Conservation (phyloP, 164 flowering plant species). For the Paratinospora sagittata region DNA sequence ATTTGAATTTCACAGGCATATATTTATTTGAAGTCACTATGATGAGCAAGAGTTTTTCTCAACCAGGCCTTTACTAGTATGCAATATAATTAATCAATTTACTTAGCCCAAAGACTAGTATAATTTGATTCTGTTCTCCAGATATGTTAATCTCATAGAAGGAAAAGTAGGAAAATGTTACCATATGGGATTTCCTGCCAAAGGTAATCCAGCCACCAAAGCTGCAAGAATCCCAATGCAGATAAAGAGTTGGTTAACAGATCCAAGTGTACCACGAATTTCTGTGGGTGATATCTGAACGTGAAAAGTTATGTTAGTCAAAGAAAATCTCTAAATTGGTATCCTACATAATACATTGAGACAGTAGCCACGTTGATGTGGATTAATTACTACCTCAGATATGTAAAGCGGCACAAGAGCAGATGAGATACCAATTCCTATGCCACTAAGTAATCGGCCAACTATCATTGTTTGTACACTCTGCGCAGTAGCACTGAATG, state of each 20-base stretch:
- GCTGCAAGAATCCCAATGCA: constrained; percentile 95
- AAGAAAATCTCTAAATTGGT: not conserved
- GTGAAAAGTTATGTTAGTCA: constrained; percentile 10
- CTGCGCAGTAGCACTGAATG: constrained; percentile 78
- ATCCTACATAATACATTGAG: not conserved
- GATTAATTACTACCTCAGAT: constrained; percentile 68
- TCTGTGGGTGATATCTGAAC: constrained; percentile 93
- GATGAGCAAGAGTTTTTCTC: not conserved
- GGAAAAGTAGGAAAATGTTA: constrained; percentile 28
- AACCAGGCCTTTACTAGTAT: not conserved
- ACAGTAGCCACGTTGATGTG: not conserved
- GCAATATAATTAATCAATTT: not conserved
- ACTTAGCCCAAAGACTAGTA: not conserved
- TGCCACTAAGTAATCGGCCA: constrained; percentile 91
- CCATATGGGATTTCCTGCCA: constrained; percentile 87
- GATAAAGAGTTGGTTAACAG: constrained; percentile 90
- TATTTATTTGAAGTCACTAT: too few relatives aligned
- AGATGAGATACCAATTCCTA: constrained; percentile 97
- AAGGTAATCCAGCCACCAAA: constrained; percentile 90
- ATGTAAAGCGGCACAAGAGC: constrained; percentile 96
- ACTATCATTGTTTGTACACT: constrained; percentile 82
- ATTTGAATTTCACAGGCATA: not conserved
- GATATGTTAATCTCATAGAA: not conserved
- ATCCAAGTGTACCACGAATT: constrained; percentile 97
- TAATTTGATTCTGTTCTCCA: not conserved